Percentiles rank a stretch among this genome's conserved stretches.
Evolutionary conservation across 164 flowering plant genomes (phyloP).

Genomic region (Macadamia tetraphylla): DNA sequence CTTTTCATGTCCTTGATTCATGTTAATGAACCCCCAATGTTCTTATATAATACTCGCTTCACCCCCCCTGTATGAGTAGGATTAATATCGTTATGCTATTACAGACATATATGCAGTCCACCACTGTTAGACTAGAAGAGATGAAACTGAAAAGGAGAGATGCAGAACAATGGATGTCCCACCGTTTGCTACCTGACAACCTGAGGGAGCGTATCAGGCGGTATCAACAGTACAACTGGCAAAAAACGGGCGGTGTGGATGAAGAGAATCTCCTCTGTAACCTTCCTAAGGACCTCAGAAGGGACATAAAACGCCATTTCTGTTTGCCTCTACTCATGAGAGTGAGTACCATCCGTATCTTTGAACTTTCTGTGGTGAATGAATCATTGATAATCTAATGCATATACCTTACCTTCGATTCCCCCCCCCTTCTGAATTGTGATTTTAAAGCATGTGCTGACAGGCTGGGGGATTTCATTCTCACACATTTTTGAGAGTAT

Average conservation of each 20-base stretch:
- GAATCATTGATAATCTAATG: too few relatives aligned
- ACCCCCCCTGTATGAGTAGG: background rate
- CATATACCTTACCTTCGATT: background rate
- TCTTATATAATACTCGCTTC: background rate
- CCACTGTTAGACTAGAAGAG: conserved; percentile 55
- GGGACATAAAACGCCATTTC: conserved; percentile 63
- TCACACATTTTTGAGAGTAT: too few relatives aligned
- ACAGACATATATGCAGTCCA: conserved; percentile 62
- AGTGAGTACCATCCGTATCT: conserved; percentile 24
- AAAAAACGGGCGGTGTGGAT: conserved; percentile 60
- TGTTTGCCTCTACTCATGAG: conserved; percentile 47
- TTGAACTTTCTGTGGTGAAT: background rate
- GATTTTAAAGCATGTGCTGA: too few relatives aligned
- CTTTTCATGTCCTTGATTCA: background rate
- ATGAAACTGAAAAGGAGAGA: conserved; percentile 61
- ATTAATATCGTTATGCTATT: conserved; percentile 4
- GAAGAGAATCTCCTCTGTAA: conserved; percentile 44
- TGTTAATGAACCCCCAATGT: background rate
- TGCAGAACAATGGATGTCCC: conserved; percentile 75
- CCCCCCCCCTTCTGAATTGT: too few relatives aligned
- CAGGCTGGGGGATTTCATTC: too few relatives aligned
- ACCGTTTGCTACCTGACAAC: conserved; percentile 51
- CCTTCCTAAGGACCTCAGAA: conserved; percentile 61
- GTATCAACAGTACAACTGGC: conserved; percentile 65
- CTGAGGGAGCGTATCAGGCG: conserved; percentile 51